Evolutionary conservation across 2,329 filamentous ascomycete species (phyloP).

Genomic region (Aspergillus oerlinghausenensis): DNA sequence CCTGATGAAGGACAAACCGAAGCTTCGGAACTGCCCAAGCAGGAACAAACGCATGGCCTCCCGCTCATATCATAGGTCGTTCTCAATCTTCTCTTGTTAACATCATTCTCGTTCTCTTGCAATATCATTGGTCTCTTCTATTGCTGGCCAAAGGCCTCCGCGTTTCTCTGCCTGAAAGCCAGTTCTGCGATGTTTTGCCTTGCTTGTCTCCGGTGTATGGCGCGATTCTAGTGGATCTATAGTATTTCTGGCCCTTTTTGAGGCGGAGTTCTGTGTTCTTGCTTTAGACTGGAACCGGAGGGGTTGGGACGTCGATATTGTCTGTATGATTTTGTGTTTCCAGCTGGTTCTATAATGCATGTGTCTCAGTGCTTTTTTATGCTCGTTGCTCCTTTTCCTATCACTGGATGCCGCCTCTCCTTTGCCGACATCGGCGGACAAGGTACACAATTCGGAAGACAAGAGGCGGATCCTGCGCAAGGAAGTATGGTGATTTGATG

Average conservation of each 20-base stretch:
- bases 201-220: not conserved
- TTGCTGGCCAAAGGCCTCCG: no score
- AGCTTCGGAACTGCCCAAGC: constrained; percentile 22
- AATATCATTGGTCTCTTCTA: not conserved
- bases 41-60: constrained; percentile 25
- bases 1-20: constrained; percentile 27
- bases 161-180: not conserved
- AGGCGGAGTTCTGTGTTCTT: not conserved
- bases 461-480: not conserved
- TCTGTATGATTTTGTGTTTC: not conserved
- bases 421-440: not conserved
- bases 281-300: not conserved
- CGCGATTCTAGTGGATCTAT: not conserved
- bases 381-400: not conserved
- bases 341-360: not conserved
- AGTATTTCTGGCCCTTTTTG: not conserved
- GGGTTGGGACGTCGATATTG: not conserved
- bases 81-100: not conserved
- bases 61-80: constrained; percentile 19
- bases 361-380: not conserved
- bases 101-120: not conserved
- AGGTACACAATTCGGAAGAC: not conserved
- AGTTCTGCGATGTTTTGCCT: not conserved
- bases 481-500: not conserved
- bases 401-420: not conserved